These are phyloP conservation scores for Holtermanniella nyarrowii DNA, from an alignment of 768 basidiomycete genomes.

Conservation along the genomic window DNA sequence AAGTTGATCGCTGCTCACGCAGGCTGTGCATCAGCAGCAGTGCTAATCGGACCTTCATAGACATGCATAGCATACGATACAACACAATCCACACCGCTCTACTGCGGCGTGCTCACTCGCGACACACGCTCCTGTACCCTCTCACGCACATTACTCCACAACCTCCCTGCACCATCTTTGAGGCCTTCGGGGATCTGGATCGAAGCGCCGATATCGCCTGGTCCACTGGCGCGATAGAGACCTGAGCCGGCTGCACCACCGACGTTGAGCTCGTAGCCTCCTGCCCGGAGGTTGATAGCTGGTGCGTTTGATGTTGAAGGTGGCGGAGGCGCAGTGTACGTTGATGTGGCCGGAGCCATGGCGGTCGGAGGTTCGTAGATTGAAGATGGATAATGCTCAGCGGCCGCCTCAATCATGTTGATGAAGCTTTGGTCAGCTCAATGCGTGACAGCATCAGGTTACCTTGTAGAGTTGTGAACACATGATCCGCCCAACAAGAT, in stretches of 20 bases:
- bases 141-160: conserved; percentile 81
- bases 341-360: conserved; percentile 62
- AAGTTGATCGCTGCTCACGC: neutral
- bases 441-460: conserved; percentile 8
- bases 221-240: conserved; percentile 61
- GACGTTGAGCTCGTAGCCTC: conserved; percentile 83
- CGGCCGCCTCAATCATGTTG: conserved; percentile 71
- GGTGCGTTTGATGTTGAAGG: conserved; percentile 48
- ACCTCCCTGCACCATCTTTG: conserved; percentile 72
- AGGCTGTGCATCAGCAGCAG: neutral
- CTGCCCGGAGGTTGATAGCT: conserved; percentile 80
- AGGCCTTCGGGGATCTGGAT: conserved; percentile 55
- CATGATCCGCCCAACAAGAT: conserved; percentile 87
- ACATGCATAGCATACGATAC: neutral
- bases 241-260: conserved; percentile 76
- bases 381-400: conserved; percentile 40
- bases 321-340: conserved; percentile 40
- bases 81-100: neutral
- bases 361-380: conserved; percentile 40
- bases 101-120: conserved; percentile 31
- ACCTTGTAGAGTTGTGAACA: conserved; percentile 90
- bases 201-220: conserved; percentile 23
- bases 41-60: neutral
- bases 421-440: conserved; percentile 55
- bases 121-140: conserved; percentile 48